phyloP scores from a whole-genome alignment of 2,329 filamentous ascomycete genomes.

The Alternaria hordeiaustralica region DNA sequence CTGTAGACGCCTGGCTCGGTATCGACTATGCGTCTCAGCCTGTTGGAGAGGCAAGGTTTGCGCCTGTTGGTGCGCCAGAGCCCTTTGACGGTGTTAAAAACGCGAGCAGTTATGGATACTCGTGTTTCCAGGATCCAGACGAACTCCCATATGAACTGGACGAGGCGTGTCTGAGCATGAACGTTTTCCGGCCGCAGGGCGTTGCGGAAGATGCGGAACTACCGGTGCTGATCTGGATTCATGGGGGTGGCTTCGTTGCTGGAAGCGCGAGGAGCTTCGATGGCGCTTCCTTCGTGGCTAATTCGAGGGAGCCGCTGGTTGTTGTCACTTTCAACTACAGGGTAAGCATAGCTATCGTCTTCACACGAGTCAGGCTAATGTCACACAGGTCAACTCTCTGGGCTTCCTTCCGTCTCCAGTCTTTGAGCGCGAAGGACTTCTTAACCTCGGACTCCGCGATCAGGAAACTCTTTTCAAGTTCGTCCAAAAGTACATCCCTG shows the following conservation, averaged over 20 bases:
- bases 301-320: conserved; percentile 29
- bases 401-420: conserved; percentile 34
- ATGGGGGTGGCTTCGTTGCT: conserved; percentile 32
- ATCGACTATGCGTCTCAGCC: conserved; percentile 54
- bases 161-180: conserved; percentile 38
- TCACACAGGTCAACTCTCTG: conserved; percentile 20
- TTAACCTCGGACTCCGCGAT: conserved; percentile 38
- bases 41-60: conserved; percentile 49
- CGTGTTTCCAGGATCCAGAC: conserved; percentile 52
- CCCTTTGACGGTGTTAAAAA: conserved; percentile 48
- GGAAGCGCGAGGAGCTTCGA: conserved; percentile 35
- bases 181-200: conserved; percentile 33
- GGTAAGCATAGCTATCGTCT: conserved; percentile 1
- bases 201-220: conserved; percentile 22
- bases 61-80: conserved; percentile 44
- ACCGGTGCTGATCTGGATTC: conserved; percentile 40
- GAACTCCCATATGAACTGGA: conserved; percentile 30
- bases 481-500: conserved; percentile 47
- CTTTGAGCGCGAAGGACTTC: conserved; percentile 32
- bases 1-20: conserved; percentile 56
- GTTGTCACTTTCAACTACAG: conserved; percentile 40
- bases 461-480: conserved; percentile 40
- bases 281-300: conserved; percentile 33
- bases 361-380: not conserved
- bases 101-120: conserved; percentile 49